These are phyloP conservation scores for Aspergillus sp. DNA, from an alignment of 2,329 filamentous ascomycete genomes.

Conservation along the genomic window DNA sequence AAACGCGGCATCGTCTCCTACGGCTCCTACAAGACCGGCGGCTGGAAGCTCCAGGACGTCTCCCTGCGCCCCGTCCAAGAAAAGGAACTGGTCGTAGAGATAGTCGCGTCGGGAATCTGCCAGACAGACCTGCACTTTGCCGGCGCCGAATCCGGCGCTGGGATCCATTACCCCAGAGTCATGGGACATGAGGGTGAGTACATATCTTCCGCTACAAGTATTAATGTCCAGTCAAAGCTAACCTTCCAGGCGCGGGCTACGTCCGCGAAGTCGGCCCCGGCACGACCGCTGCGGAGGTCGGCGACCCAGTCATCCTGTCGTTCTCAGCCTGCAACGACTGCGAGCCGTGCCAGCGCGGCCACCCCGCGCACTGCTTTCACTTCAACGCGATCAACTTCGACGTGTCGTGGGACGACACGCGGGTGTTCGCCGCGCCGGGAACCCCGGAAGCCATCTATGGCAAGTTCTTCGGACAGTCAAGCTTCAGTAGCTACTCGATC, in stretches of 20 bases:
- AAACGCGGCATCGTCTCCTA: conserved; percentile 12
- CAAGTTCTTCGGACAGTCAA: conserved; percentile 50
- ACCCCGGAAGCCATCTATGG: conserved; percentile 28
- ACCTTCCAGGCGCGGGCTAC: conserved; percentile 46
- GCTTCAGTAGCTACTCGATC: conserved; percentile 41
- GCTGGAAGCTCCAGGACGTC: conserved; percentile 16
- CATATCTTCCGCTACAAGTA: neutral
- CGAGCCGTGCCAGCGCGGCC: conserved; percentile 46
- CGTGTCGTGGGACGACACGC: neutral
- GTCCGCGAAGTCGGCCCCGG: conserved; percentile 45
- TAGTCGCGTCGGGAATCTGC: conserved; percentile 55
- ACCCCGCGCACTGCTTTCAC: conserved; percentile 48
- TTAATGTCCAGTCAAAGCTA: too few species aligned
- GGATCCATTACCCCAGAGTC: conserved; percentile 46
- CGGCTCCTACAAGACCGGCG: conserved; percentile 10
- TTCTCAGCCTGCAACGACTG: conserved; percentile 49
- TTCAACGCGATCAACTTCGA: conserved; percentile 49
- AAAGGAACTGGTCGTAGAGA: conserved; percentile 53
- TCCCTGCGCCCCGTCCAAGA: conserved; percentile 18
- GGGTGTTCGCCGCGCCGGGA: conserved; percentile 5
- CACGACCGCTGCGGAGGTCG: conserved; percentile 41
- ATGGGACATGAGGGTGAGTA: conserved; percentile 53
- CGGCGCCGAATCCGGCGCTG: conserved; percentile 31
- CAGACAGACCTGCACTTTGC: conserved; percentile 54
- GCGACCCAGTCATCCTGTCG: conserved; percentile 49